Conservation (phyloP, 371 early-diverging fungal genomes). For the Mortierella sp. region DNA sequence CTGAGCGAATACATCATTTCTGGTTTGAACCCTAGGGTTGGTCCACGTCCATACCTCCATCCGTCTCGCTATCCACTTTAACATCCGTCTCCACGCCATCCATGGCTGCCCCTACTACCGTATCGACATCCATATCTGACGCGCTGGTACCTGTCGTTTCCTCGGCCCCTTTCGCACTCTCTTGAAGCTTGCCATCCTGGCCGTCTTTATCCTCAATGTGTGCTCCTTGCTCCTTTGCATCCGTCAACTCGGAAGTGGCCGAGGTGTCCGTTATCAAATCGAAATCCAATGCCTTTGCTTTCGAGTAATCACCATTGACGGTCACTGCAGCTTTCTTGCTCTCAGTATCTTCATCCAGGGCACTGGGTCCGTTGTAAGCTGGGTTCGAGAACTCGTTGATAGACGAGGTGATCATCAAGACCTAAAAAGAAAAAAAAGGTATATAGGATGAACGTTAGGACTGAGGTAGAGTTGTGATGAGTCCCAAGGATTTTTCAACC, state of each 20-base stretch:
- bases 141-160: background rate
- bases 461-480: no score
- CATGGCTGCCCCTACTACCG: conserved; percentile 5
- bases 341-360: conserved; percentile 32
- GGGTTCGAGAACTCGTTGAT: conserved; percentile 49
- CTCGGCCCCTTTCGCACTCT: background rate
- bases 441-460: background rate
- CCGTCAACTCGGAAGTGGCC: background rate
- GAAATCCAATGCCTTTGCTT: conserved; percentile 15
- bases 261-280: conserved; percentile 12
- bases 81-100: conserved; percentile 14
- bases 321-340: background rate
- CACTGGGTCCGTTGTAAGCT: conserved; percentile 41
- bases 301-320: conserved; percentile 28
- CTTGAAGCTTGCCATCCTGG: no score
- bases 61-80: conserved; percentile 9
- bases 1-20: no score
- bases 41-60: conserved; percentile 22
- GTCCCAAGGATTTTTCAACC: no score
- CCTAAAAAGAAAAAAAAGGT: conserved; percentile 11
- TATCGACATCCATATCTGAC: conserved; percentile 19
- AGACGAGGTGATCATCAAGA: conserved; percentile 50
- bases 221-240: conserved; percentile 6
- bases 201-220: no score
- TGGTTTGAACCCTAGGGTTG: conserved; percentile 1